Evolutionary conservation across 768 basidiomycete species (phyloP).

Genomic region (Dioszegia crocea): DNA sequence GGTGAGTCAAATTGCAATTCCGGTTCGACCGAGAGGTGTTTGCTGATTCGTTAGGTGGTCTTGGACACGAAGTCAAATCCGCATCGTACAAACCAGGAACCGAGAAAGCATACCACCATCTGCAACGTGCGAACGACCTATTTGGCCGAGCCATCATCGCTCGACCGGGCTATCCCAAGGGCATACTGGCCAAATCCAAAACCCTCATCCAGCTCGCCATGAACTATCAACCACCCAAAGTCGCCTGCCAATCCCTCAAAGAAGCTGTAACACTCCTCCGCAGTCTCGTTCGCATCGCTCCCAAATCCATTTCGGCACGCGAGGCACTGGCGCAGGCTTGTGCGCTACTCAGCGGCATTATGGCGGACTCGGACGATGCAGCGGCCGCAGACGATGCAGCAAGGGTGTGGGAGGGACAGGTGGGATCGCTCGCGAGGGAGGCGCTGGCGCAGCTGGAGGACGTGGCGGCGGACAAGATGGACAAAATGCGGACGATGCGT

Average conservation of each 20-base stretch:
- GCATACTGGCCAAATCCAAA: constrained; percentile 38
- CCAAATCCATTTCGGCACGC: constrained; percentile 30
- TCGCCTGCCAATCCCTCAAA: constrained; percentile 29
- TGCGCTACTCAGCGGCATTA: constrained; percentile 27
- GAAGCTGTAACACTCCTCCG: constrained; percentile 29
- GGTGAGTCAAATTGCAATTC: constrained; percentile 25
- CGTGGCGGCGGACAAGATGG: constrained; percentile 41
- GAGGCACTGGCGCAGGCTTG: constrained; percentile 40
- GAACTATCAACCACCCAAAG: constrained; percentile 36
- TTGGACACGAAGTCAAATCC: constrained; percentile 44
- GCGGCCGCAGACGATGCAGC: constrained; percentile 20
- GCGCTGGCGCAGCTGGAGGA: constrained; percentile 40
- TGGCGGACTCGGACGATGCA: constrained; percentile 36
- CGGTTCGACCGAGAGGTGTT: background rate
- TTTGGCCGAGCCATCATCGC: constrained; percentile 32
- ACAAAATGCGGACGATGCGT: constrained; percentile 24
- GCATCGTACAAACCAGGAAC: constrained; percentile 38
- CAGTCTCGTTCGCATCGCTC: constrained; percentile 31
- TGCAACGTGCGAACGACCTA: constrained; percentile 42
- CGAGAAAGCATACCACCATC: constrained; percentile 47
- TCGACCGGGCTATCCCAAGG: constrained; percentile 27
- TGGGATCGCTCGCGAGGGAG: constrained; percentile 40
- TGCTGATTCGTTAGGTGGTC: constrained; percentile 24
- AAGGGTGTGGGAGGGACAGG: constrained; percentile 37
- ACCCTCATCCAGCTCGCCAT: constrained; percentile 39